Percentiles rank a stretch among this genome's conserved stretches.
Conservation (phyloP, 805 yeast genomes). For the Cyberlindnera xylosilytica region DNA sequence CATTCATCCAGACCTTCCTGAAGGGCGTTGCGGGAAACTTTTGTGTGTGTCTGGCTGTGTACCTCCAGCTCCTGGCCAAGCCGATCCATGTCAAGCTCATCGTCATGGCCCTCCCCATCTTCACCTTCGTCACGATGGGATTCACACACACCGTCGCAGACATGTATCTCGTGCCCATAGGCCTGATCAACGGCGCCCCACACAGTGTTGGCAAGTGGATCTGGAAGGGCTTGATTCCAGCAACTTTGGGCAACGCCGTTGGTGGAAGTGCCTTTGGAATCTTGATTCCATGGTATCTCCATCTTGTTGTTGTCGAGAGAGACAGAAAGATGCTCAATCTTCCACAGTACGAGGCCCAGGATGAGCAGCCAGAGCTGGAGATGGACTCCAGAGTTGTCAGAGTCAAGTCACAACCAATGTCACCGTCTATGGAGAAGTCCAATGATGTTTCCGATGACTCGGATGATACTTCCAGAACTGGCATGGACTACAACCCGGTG, state of each 20-base stretch:
- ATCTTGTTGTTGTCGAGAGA: conserved; percentile 66
- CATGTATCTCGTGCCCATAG: conserved; percentile 66
- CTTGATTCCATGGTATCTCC: conserved; percentile 69
- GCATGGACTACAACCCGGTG: conserved; percentile 14
- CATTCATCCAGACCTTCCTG: conserved; percentile 63
- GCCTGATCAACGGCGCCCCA: conserved; percentile 63
- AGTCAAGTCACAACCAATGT: conserved; percentile 27
- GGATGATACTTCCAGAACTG: conserved; percentile 3
- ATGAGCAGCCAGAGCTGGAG: conserved; percentile 77
- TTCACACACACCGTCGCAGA: conserved; percentile 83
- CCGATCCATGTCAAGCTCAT: conserved; percentile 74
- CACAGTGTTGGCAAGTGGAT: conserved; percentile 60
- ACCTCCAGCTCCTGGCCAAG: conserved; percentile 72
- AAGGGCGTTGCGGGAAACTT: conserved; percentile 76
- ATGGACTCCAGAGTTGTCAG: conserved; percentile 78
- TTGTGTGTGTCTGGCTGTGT: conserved; percentile 71
- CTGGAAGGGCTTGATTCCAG: conserved; percentile 74
- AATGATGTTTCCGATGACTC: conserved; percentile 4
- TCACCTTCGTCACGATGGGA: conserved; percentile 76
- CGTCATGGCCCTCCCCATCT: conserved; percentile 63
- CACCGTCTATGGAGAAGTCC: conserved; percentile 1
- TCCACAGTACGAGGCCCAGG: conserved; percentile 68
- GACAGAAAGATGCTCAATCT: conserved; percentile 60
- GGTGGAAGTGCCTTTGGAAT: conserved; percentile 75
- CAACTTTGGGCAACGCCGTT: conserved; percentile 67